Evolutionary conservation across 2,329 filamentous ascomycete genomes (phyloP), one percentile per base, ranked within the genome.

Genomic region (Hypoxylon sp.): DNA sequence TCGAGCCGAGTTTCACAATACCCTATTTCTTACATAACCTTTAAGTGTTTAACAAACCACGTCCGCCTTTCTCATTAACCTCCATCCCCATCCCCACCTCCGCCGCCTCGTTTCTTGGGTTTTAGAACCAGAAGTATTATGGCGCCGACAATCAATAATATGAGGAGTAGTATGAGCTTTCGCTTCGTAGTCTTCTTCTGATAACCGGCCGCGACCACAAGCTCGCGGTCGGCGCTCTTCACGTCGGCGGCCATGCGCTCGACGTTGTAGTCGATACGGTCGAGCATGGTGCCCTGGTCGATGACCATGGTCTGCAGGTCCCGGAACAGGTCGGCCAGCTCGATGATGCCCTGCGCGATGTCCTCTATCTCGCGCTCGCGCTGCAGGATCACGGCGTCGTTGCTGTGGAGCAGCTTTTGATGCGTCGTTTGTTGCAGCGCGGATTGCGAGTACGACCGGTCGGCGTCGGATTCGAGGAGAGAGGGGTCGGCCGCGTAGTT

Each of bases 191-290:
- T 92, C 77, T 90, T 91, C 79, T 89, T 90, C 83, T 99, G 96
- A 77, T 98, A 98, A 17, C 92, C 92, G 3, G 92, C 94, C 13
- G 96, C 92, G 62, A 97, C 90, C 69, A 90, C 93, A 60, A 99
- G 87, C 82, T 99, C 96, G 79, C 95, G 96, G 69, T 97, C 93
- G 2, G 96, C 96, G 19, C 87, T 92, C 78, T 97, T 97, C 65
- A 99, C 93, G 76, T 98, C 94, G 19, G 90, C 91, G n/a, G 90
- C 89, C 92, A 98, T 98, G 68, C 91, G 88, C 82, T 99, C 96
- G 58, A 99, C 94, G 75, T 99, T 99, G 82, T 98, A 99, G 80
- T 99, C 97, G 75, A 97, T 97, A 76, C 96, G 91, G 80, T 97
- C 94, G 21, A 97, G 86, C 87, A 97, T 92, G 13, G 93, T 96